Evolutionary conservation across 2,329 filamentous ascomycete species (phyloP), one percentile per base, ranked within the genome.

Genomic region (Trichoderma polysporum): DNA sequence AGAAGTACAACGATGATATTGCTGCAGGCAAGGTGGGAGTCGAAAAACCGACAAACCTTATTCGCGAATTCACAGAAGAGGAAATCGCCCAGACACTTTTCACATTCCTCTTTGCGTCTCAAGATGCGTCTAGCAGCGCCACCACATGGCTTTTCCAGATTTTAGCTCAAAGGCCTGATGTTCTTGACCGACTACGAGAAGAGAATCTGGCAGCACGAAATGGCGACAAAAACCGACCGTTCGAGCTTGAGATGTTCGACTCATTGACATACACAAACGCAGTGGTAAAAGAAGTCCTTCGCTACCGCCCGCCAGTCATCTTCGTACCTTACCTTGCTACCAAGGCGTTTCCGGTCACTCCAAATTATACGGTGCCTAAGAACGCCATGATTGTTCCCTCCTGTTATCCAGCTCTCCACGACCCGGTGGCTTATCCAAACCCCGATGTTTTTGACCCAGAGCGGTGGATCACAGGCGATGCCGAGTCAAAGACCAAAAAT

Each of bases 81-180:
- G 60, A 63, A 19, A 63, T 63, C 33, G 60, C 49, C 9, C 60
- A 63, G 60, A 63, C 60, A 7, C 5, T 63, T 15, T 63, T 63
- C 35, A 63, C 60, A 1, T 63, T 63, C 35, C 60, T 63, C n/a
- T 63, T 63, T 53, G 60, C 60, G 4, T 53, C 60, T n/a, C 60
- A 63, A 25, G 60, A 63, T 25, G 60, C 60, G 2, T 63, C 60
- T 2, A 63, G 60, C n/a, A 63, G 60, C 27, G 60, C 60, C 9
- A 63, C 60, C 6, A 63, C 49, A 31, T 63, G 60, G 60, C 60
- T 63, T 7, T 63, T 63, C 49, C 60, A 63, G 60, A 15, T 63
- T 45, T 8, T 63, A 33, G 60, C 60, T 54, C 35, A 63, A 25
- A 33, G 60, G 7, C 60, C 60, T 2, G 60, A 63, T n/a, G 60